Evolutionary conservation across 495 filamentous ascomycete species (phyloP).

Genomic region (Hypoxylon lienhwacheense): DNA sequence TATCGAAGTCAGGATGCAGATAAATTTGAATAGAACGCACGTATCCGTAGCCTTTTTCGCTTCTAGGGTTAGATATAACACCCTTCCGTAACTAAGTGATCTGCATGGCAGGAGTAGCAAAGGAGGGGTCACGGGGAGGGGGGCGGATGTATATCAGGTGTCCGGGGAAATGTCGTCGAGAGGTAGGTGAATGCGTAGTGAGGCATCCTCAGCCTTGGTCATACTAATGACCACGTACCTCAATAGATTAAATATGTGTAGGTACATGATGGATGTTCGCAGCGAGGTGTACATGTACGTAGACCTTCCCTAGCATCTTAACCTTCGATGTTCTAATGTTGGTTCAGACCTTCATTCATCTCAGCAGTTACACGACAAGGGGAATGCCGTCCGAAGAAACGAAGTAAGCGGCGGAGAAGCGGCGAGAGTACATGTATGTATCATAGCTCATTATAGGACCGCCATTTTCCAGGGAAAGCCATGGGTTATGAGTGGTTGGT

Average conservation of each 20-base stretch:
- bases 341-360: constrained; percentile 1
- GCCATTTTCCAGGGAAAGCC: background rate
- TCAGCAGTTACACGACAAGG: constrained; percentile 13
- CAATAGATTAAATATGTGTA: background rate
- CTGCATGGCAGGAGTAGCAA: constrained; percentile 12
- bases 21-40: constrained; percentile 20
- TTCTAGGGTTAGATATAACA: constrained; percentile 18
- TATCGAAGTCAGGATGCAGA: constrained; percentile 12
- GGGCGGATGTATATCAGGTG: constrained; percentile 16
- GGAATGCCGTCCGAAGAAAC: constrained; percentile 3
- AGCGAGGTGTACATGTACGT: no score
- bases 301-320: no score
- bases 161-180: constrained; percentile 2
- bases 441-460: background rate
- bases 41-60: constrained; percentile 28
- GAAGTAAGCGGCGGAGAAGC: background rate
- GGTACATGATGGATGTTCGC: background rate
- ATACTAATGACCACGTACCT: no score
- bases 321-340: constrained; percentile 12
- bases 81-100: constrained; percentile 9
- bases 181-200: constrained; percentile 18
- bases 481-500: background rate
- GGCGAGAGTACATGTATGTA: background rate
- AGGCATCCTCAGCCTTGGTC: constrained; percentile 19
- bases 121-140: constrained; percentile 1